Conservation (phyloP, 768 basidiomycete species). For the Polyporus arcularius region DNA sequence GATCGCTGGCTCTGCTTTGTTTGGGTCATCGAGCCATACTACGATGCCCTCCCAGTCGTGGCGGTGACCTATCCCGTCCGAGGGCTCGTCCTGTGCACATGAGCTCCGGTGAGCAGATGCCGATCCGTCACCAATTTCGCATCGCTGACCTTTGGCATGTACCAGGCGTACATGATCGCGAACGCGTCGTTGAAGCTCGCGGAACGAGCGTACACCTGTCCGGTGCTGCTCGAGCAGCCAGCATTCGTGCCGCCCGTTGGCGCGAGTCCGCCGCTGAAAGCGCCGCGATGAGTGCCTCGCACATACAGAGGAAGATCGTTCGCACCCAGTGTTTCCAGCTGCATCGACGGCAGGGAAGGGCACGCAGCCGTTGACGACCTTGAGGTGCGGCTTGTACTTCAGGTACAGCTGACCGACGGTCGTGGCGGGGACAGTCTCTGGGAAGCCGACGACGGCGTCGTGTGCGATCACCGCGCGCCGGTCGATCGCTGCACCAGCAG, state of each 20-base stretch:
- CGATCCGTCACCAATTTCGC: neutral
- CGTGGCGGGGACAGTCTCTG: neutral
- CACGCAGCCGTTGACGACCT: constrained; percentile 3
- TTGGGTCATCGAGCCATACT: constrained; percentile 4
- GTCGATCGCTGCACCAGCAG: neutral
- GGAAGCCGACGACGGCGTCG: constrained; percentile 3
- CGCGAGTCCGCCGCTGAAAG: constrained; percentile 1
- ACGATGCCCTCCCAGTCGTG: constrained; percentile 9
- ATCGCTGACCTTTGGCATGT: constrained; percentile 6
- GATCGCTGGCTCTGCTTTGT: neutral
- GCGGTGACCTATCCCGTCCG: neutral
- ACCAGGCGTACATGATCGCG: constrained; percentile 6
- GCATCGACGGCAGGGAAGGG: constrained; percentile 6
- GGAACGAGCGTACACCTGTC: constrained; percentile 3
- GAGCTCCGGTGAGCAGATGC: neutral
- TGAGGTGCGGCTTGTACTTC: constrained; percentile 7
- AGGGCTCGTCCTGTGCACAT: neutral
- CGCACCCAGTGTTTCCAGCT: constrained; percentile 2
- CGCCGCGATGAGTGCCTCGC: neutral
- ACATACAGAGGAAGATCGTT: neutral
- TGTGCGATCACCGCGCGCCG: constrained; percentile 2
- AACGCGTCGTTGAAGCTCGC: constrained; percentile 1
- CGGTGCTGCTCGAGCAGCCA: constrained; percentile 1
- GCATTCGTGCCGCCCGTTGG: neutral
- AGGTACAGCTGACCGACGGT: constrained; percentile 3